A percentile compares a stretch with the other conserved stretches of the same genome.
These are phyloP conservation scores for Dichomitus squalens DNA, from an alignment of 1,284 basidiomycete genomes.

Conservation along the genomic window DNA sequence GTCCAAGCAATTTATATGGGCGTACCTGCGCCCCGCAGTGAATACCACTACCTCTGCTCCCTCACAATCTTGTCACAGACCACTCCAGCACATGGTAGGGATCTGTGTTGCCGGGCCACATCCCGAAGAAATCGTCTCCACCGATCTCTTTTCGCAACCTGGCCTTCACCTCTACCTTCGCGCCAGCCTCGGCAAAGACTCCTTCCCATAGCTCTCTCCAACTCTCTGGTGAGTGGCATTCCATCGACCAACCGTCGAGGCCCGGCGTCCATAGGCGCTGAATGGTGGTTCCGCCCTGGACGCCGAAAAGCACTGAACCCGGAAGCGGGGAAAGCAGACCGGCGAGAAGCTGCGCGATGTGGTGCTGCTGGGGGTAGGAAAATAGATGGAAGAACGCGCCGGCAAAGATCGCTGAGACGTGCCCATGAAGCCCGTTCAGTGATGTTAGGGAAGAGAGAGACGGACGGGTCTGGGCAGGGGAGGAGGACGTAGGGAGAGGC, in stretches of 20 bases:
- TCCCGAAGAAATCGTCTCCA: not conserved
- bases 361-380: constrained; percentile 39
- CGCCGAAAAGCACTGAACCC: constrained; percentile 37
- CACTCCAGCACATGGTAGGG: constrained; percentile 1
- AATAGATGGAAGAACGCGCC: constrained; percentile 53
- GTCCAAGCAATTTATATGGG: too few relatives aligned
- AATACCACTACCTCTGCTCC: too few relatives aligned
- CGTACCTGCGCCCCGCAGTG: too few relatives aligned
- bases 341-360: constrained; percentile 40
- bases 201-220: constrained; percentile 46
- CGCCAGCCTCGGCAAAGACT: too few relatives aligned
- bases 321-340: constrained; percentile 38
- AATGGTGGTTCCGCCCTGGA: constrained; percentile 18
- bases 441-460: constrained; percentile 34
- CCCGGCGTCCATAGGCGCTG: constrained; percentile 5
- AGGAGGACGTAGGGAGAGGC: constrained; percentile 29
- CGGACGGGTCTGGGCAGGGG: constrained; percentile 28
- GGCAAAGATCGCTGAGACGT: constrained; percentile 44
- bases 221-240: constrained; percentile 39
- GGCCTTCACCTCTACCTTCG: too few relatives aligned
- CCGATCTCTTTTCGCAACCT: constrained; percentile 26
- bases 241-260: constrained; percentile 27
- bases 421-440: constrained; percentile 42
- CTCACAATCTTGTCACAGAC: constrained; percentile 10
- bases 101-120: not conserved